phyloP scores from a whole-genome alignment of 805 yeast genomes.

The Yamadazyma paraphyllophila region DNA sequence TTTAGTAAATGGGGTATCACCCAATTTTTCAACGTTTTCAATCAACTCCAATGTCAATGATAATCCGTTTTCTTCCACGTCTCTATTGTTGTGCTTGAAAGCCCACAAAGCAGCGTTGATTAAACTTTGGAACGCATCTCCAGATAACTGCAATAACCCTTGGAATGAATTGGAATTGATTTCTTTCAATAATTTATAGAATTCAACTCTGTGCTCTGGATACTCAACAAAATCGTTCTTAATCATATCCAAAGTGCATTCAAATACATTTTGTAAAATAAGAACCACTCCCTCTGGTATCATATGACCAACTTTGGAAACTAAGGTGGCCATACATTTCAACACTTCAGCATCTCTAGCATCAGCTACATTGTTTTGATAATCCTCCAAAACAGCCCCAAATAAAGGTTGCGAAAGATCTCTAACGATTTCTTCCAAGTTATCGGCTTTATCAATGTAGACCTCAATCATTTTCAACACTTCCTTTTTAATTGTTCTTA shows the following conservation, averaged over 20 bases:
- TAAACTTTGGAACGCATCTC: constrained; percentile 86
- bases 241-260: constrained; percentile 92
- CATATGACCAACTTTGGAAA: constrained; percentile 79
- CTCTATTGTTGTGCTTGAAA: constrained; percentile 94
- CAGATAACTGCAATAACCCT: constrained; percentile 84
- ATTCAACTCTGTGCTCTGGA: constrained; percentile 97
- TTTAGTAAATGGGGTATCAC: constrained; percentile 68
- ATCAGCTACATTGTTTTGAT: constrained; percentile 84
- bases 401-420: constrained; percentile 82
- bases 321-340: constrained; percentile 90
- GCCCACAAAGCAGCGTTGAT: constrained; percentile 98
- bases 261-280: constrained; percentile 87
- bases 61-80: constrained; percentile 91
- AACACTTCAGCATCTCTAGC: constrained; percentile 98
- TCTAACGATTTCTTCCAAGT: constrained; percentile 76
- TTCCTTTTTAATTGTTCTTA: constrained; percentile 95
- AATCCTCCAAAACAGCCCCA: constrained; percentile 84
- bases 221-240: constrained; percentile 93
- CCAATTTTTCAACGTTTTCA: constrained; percentile 77
- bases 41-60: constrained; percentile 79
- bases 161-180: constrained; percentile 82
- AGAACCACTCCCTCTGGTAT: constrained; percentile 87
- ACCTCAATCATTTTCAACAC: constrained; percentile 84
- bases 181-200: constrained; percentile 84
- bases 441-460: constrained; percentile 83